Evolutionary conservation across 768 basidiomycete genomes (phyloP), one percentile per base, ranked within the genome.

Genomic region (Auriscalpium orientale): DNA sequence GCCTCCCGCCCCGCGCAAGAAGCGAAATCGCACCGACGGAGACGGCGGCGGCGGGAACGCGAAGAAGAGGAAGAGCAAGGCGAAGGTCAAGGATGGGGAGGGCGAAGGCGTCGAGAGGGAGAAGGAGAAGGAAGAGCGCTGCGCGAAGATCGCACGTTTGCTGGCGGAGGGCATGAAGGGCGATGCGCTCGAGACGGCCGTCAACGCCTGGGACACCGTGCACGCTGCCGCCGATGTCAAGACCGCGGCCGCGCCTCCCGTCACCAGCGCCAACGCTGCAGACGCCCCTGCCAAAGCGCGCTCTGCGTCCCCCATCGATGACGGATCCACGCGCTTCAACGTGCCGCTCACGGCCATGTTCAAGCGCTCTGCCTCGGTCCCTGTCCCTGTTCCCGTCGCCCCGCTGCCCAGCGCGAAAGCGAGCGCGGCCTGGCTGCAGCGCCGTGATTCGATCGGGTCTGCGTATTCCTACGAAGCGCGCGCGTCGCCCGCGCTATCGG

Each of bases 111-210:
- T 28, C 28, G 28, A 28, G 28, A 28, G 28, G 28, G 28, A 28
- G 28, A 28, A 28, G 81, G 63, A 84, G 82, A 49, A 76, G 77
- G 66, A 78, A 75, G 61, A 74, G 38, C 59, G 87, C 36, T 81
- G 82, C 58, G 79, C 76, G 21, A 85, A 86, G 71, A 88, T 89
- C 40, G 84, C 83, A 6, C 76, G 80, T 46, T 70, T 88, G 18
- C 74, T 89, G 21, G 81, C 79, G 0, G 79, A 81, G 58, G 87
- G 88, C 9, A 84, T 85, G 67, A 82, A 73, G 59, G 87, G 87
- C 1, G 64, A 70, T 21, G 83, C 79, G 54, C 76, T 89, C 28
- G 82, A 81, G 63, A 70, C 67, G 3, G 86, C 85, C 8, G 76
- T 89, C 50, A 74, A 81, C 59, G 79, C 83, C 67, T 89, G 82